Conservation (phyloP, 176 grass and related monocot genomes). For the Tillandsia fasciculata region DNA sequence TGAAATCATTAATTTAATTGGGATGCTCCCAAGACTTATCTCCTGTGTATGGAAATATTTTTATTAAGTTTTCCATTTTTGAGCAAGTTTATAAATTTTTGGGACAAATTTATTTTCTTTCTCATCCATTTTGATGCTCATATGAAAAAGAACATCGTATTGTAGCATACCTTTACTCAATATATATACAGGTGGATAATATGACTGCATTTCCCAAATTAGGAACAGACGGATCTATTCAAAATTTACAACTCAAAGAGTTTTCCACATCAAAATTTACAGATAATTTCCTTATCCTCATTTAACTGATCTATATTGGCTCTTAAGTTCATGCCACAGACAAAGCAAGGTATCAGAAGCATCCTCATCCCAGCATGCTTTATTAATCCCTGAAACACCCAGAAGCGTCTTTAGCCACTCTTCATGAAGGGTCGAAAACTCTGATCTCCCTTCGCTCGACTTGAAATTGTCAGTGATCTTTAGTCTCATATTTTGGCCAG, state of each 20-base stretch:
- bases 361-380: constrained; percentile 45
- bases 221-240: constrained; percentile 7
- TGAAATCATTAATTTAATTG: too few relatives aligned
- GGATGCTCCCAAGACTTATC: too few relatives aligned
- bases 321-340: constrained; percentile 66
- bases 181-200: too few relatives aligned
- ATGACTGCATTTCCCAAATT: background rate
- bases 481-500: constrained; percentile 56
- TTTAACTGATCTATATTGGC: constrained; percentile 25
- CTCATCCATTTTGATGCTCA: too few relatives aligned
- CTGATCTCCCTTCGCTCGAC: constrained; percentile 54
- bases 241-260: background rate
- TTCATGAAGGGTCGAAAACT: constrained; percentile 81
- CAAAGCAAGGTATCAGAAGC: constrained; percentile 55
- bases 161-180: too few relatives aligned
- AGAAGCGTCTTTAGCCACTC: constrained; percentile 61
- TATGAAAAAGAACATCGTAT: too few relatives aligned
- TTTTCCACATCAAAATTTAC: background rate
- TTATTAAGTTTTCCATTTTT: too few relatives aligned
- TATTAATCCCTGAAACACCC: constrained; percentile 21
- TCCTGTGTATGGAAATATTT: too few relatives aligned
- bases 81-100: too few relatives aligned
- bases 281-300: constrained; percentile 12
- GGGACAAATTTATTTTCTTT: too few relatives aligned
- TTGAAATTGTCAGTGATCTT: constrained; percentile 54